Evolutionary conservation across 2,329 filamentous ascomycete species (phyloP), one percentile per base, ranked within the genome.

Genomic region (Hirsutella thompsonii): DNA sequence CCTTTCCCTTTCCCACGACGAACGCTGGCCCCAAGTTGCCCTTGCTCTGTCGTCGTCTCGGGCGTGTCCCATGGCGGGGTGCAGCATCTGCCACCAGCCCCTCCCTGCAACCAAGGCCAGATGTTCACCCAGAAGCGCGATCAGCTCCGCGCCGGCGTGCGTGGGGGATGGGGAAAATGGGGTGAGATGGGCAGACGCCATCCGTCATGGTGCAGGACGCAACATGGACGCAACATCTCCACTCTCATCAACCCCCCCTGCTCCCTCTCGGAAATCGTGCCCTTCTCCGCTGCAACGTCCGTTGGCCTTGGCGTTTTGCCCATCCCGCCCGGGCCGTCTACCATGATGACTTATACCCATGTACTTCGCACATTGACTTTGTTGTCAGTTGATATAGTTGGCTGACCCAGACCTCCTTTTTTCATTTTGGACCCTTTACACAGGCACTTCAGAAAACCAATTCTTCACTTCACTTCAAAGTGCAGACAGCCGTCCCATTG

Each of bases 401-500:
- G 32, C 36, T 39, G 8, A 39, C 41, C 3, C 23, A 13, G 21
- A n/a, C n/a, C 28, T 37, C 23, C 13, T 16, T 20, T 20, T 8
- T 16, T 19, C 13, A 11, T 20, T 20, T 8, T 16, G 3, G 36
- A 8, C 36, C 18, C 32, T 30, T 20, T 20, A 2, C 4, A n/a
- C 44, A 34, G 29, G 35, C 38, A 45, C 39, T 37, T 36, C 40
- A 9, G 37, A 37, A 30, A 45, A 38, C 23, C 42, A 39, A 26
- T 23, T 42, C 37, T n/a, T 29, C 28, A 37, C 47, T 40, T 52
- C 49, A 39, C 39, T 43, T 8, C 42, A 38, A 34, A 38, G 39
- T 23, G 50, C 40, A 38, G 40, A 44, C 51, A 70, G 63, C 50
- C 60, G 60, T 32, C 74, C 75, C 38, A 76, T 78, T 49, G 60